Base-by-base conservation (phyloP, 2,329 filamentous ascomycete species). In the Penicillium sp. region DNA sequence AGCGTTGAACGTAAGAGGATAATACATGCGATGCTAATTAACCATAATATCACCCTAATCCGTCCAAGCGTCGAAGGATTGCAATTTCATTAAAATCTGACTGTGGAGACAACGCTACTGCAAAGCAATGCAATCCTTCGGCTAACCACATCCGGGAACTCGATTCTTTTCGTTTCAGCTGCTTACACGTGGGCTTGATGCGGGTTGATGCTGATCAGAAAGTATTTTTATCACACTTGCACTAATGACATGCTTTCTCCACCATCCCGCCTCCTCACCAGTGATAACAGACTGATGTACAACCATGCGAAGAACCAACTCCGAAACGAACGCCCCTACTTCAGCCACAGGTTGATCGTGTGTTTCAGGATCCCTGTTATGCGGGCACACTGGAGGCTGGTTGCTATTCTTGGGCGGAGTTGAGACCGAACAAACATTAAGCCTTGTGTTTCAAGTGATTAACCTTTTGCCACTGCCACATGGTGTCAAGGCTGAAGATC, bases 211-310 rank as follows among this genome's bases (percentile, higher is more conserved):
- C 48, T 58, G 52, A 52, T 58, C 56, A 48, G 41, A 47, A 39
- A n/a, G 48, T 56, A 58, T 58, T 58, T 58, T 50, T 58, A 56
- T 53, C 56, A 29, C 35, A 41, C 35, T 27, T 44, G 31, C 43
- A 41, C 21, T 39, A 16, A 22, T 47, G 14, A 33, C 31, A 29
- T 44, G 33, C 5, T 26, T 43, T 39, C 22, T 35, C 22, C 31
- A 14, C n/a, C 41, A 22, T 10, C 19, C 22, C 31, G 35, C 29
- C 22, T 45, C 29, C 22, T 27, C 21, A 26, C 43, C 43, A 46
- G 24, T 47, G 8, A 47, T 11, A 37, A 29, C 14, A 26, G 24
- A 48, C 49, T 31, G 53, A 55, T 50, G 47, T 21, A 37, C 29
- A 49, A 19, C 53, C 53, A 52, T 27, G 35, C 54, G 45, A 56